Base-by-base conservation (phyloP, 2,329 filamentous ascomycete genomes). In the Microascus cirrosus region DNA sequence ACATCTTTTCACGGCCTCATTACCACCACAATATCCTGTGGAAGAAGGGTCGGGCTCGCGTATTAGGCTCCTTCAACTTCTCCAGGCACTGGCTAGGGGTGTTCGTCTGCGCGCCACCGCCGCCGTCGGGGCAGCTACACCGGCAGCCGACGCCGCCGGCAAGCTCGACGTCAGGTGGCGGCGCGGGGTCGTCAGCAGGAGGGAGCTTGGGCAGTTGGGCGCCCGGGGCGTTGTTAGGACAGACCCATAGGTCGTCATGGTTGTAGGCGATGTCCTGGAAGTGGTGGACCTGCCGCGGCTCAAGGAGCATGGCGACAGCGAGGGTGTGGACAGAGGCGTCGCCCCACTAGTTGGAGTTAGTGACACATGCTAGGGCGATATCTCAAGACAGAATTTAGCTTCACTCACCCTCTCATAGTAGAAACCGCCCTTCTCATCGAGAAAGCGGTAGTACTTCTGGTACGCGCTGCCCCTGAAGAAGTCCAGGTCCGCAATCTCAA, bases 401-500 rank as follows among this genome's bases (percentile, higher is more conserved):
- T 11, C 11, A 34, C 51, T 53, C 10, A 53, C 51, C 56, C 74
- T 65, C 61, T 76, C 74, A 55, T 68, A 67, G 57, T 75, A 77
- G 60, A 77, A 77, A 1, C 74, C 74, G 2, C 72, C 73, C 36
- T 69, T 69, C 53, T 63, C 65, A 53, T 76, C 74, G 15, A 77
- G 63, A 54, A 71, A 69, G 15, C 70, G 64, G 58, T 74, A 75
- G 22, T 74, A 67, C 11, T 71, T 69, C 59, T 74, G 72, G 54
- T 77, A 77, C 42, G 65, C 65, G 52, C 61, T 64, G 6, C 68
- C 66, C 28, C 74, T 68, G 66, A 75, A 77, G 58, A 75, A 73
- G 58, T 75, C 73, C 66, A 77, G 67, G 59, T 74, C 69, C 35
- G 73, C 74, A 58, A 77, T 76, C 64, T 77, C 74, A 54, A 77